These are phyloP conservation scores for Alternaria sp. DNA, from an alignment of 2,329 filamentous ascomycete genomes.

Conservation along the genomic window DNA sequence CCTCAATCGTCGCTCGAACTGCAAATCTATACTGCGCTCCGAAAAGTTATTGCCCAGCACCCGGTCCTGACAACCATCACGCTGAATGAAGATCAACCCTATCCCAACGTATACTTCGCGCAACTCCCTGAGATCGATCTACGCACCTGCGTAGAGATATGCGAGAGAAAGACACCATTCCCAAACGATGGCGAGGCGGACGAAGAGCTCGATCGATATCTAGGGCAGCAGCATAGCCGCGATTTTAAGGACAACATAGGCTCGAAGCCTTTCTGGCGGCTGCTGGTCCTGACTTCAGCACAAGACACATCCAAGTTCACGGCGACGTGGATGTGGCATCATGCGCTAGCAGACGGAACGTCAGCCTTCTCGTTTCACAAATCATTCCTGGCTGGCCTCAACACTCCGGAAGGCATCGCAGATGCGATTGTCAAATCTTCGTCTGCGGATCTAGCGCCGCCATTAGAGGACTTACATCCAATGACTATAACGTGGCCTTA, in stretches of 20 bases:
- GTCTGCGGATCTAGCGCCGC: conserved; percentile 43
- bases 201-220: conserved; percentile 50
- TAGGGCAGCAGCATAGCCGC: conserved; percentile 52
- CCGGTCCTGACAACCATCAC: conserved; percentile 54
- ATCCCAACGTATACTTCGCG: conserved; percentile 52
- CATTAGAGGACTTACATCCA: conserved; percentile 51
- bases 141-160: conserved; percentile 43
- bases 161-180: conserved; percentile 26
- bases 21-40: conserved; percentile 48
- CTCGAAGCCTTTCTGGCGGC: conserved; percentile 53
- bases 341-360: conserved; percentile 56
- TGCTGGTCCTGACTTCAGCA: conserved; percentile 40
- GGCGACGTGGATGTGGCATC: conserved; percentile 56
- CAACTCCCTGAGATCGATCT: conserved; percentile 54
- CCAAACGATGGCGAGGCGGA: conserved; percentile 40
- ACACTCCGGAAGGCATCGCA: not conserved
- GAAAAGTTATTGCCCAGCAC: conserved; percentile 49
- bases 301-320: conserved; percentile 44
- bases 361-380: conserved; percentile 56
- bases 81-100: conserved; percentile 47
- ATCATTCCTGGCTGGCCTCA: conserved; percentile 49
- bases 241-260: conserved; percentile 42
- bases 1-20: conserved; percentile 22
- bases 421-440: conserved; percentile 21
- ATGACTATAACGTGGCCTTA: conserved; percentile 48